These are phyloP conservation scores for Aspergillus hortae DNA, from an alignment of 2,329 filamentous ascomycete genomes.

Conservation along the genomic window DNA sequence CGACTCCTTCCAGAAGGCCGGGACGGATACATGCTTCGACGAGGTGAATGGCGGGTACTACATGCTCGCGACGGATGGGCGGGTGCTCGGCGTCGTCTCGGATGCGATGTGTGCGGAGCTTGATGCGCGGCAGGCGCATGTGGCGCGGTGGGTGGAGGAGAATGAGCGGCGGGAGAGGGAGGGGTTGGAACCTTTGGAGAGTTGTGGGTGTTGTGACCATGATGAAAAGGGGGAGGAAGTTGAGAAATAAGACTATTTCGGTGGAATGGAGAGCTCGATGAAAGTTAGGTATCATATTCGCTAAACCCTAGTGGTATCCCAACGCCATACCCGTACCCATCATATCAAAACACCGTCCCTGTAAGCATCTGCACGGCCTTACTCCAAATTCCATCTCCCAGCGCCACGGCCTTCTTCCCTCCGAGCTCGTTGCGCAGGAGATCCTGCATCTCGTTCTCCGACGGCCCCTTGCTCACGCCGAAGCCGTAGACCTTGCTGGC, in stretches of 20 bases:
- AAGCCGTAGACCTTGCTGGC: constrained; percentile 42
- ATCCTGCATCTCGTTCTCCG: constrained; percentile 34
- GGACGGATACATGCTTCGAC: no score
- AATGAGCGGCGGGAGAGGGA: no score
- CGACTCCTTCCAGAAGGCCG: no score
- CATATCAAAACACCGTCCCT: constrained; percentile 30
- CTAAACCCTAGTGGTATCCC: not conserved
- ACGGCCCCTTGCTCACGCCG: constrained; percentile 25
- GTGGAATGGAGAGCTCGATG: not conserved
- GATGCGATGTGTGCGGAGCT: no score
- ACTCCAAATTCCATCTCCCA: constrained; percentile 40
- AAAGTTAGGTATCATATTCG: not conserved
- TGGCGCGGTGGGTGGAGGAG: no score
- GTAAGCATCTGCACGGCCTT: constrained; percentile 36
- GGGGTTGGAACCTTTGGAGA: no score
- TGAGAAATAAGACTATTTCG: not conserved
- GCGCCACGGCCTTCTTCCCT: constrained; percentile 15
- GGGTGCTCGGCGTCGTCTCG: no score
- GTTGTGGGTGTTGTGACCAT: no score
- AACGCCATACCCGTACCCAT: constrained; percentile 3
- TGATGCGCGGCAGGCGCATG: no score
- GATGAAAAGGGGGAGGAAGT: no score
- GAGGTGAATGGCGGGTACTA: no score
- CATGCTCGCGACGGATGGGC: no score
- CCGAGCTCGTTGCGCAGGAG: constrained; percentile 29